Base-by-base conservation (phyloP, 1,284 basidiomycete genomes). In the Apiotrichum porosum region DNA sequence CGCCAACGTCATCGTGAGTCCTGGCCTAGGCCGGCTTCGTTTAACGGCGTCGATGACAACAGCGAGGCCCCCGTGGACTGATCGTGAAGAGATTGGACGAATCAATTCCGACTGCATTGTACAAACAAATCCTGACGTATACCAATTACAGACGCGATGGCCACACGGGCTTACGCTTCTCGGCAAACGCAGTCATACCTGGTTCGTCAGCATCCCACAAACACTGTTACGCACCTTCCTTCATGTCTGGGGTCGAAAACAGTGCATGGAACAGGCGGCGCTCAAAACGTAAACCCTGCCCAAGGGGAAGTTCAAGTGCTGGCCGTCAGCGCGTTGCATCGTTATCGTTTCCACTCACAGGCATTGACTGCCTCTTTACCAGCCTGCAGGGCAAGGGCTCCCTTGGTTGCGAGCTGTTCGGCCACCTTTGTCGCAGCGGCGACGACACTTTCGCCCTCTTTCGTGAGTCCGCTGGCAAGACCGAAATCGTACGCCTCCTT, bases 201-300 rank as follows among this genome's bases (percentile, higher is more conserved):
- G 19, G 85, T 26, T 9, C n/a, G n/a, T 40, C 24, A 31, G 26
- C 3, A 19, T 9, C 9, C 17, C 24, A 6, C 5, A 26, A 19
- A 15, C 13, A 15, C 15, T 14, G 19, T 6, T 1, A 9, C 33
- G 18, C 15, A 85, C 88, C 89, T 75, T 97, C 92, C 78, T 97
- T 97, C 77, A 97, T 93, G 71, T 97, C 94, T 51, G 86, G 81
- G 31, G 94, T 97, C 13, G 90, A 90, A 62, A 98, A 97, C 52
- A 94, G 74, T 40, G 83, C 79, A 61, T 97, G 88, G 85, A 97
- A 97, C 38, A 94, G 75, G 56, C 90, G 79, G 51, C 91, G 80
- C 74, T 97, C 94, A 57, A 91, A 84, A 51, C 83, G 79, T 56
- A 95, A 72, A 0, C 94, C 94, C 66, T 97, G 87, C 6, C 79